These are phyloP conservation scores for Capronia americana DNA, from an alignment of 2,329 filamentous ascomycete genomes.

Conservation along the genomic window DNA sequence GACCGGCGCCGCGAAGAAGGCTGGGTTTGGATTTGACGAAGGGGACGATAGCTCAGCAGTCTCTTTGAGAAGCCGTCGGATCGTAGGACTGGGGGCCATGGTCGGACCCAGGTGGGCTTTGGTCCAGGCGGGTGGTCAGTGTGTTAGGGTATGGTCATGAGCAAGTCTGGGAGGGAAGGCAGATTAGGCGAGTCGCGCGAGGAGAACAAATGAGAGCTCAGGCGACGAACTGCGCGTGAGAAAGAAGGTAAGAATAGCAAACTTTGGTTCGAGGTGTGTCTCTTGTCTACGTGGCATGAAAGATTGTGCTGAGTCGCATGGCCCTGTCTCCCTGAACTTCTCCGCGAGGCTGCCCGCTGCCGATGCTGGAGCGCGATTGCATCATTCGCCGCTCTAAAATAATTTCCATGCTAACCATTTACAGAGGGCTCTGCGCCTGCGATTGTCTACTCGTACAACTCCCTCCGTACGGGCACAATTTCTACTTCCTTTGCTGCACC, in stretches of 20 bases:
- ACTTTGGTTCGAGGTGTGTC: not conserved
- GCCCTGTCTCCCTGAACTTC: not conserved
- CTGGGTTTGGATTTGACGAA: constrained; percentile 75
- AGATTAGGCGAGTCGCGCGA: not conserved
- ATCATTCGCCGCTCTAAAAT: not conserved
- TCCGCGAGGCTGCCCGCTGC: not conserved
- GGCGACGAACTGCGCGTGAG: too few relatives aligned
- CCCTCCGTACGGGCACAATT: too few relatives aligned
- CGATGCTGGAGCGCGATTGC: not conserved
- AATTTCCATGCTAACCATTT: not conserved
- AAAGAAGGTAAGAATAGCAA: not conserved
- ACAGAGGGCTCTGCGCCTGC: not conserved
- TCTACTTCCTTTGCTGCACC: not conserved
- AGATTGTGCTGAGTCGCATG: not conserved
- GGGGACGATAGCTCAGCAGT: constrained; percentile 80
- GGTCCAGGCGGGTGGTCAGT: not conserved
- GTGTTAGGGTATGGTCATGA: not conserved
- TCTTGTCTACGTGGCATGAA: not conserved
- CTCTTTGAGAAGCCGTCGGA: constrained; percentile 70
- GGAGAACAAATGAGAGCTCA: not conserved
- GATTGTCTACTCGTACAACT: too few relatives aligned
- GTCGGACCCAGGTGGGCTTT: not conserved
- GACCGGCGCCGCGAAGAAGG: constrained; percentile 80
- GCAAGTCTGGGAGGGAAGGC: not conserved
- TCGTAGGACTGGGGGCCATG: constrained; percentile 46